A percentile compares a stretch with the other conserved stretches of the same genome.
Conservation (phyloP, 192 early-diverging fungal species). For the Backusella tuberculispora region DNA sequence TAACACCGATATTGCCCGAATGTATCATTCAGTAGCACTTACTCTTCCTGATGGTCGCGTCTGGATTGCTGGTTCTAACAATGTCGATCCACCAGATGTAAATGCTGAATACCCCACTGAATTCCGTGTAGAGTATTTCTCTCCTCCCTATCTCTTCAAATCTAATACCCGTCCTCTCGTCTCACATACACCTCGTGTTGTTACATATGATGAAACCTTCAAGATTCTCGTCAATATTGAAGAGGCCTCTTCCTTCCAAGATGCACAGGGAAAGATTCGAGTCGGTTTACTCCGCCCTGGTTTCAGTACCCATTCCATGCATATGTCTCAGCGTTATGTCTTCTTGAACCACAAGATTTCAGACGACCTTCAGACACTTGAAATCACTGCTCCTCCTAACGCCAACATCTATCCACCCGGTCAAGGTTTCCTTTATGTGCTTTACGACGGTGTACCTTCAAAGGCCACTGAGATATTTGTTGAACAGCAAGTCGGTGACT, state of each 20-base stretch:
- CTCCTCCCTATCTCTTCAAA: constrained; percentile 54
- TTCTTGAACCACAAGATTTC: constrained; percentile 35
- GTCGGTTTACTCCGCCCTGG: constrained; percentile 52
- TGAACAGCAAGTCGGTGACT: constrained; percentile 8
- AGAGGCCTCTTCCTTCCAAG: neutral
- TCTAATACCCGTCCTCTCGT: constrained; percentile 44
- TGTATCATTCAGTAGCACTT: constrained; percentile 66
- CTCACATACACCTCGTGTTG: constrained; percentile 30
- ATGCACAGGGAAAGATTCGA: constrained; percentile 33
- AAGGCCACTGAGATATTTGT: constrained; percentile 32
- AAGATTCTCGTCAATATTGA: constrained; percentile 33
- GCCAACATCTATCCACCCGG: constrained; percentile 58
- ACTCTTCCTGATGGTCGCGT: constrained; percentile 59
- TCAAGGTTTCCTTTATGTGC: constrained; percentile 50
- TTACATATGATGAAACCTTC: constrained; percentile 31
- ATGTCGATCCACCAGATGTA: constrained; percentile 45
- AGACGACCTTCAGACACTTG: constrained; percentile 34
- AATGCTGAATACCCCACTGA: constrained; percentile 53
- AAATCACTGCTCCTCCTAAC: constrained; percentile 52
- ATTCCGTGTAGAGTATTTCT: constrained; percentile 57
- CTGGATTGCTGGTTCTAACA: constrained; percentile 62
- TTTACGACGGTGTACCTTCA: constrained; percentile 54
- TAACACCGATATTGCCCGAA: constrained; percentile 58
- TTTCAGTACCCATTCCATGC: constrained; percentile 57
- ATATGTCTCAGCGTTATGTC: constrained; percentile 58